phyloP scores from a whole-genome alignment of 1,139 yeast species.

The Magnusiomyces suaveolens region DNA sequence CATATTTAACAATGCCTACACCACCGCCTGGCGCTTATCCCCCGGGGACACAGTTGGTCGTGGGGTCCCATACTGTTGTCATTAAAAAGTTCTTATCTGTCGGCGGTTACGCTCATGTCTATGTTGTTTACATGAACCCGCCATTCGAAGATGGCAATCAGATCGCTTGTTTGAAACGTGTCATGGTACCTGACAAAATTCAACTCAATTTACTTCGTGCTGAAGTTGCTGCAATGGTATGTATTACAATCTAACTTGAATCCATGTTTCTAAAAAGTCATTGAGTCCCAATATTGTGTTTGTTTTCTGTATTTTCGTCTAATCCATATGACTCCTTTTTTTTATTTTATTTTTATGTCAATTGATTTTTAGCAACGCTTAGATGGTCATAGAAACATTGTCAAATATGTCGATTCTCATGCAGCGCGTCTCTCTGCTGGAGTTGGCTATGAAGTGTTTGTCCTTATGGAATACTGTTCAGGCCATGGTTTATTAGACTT shows the following conservation, averaged over 20 bases:
- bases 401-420: slow-evolving; percentile 86
- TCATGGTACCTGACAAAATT: slow-evolving; percentile 63
- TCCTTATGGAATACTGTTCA: slow-evolving; percentile 83
- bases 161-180: slow-evolving; percentile 58
- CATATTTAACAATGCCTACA: slow-evolving; percentile 5
- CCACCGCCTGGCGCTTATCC: slow-evolving; percentile 42
- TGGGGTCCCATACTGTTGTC: slow-evolving; percentile 53
- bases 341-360: neutral
- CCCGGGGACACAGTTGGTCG: slow-evolving; percentile 58
- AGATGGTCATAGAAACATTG: slow-evolving; percentile 68
- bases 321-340: neutral
- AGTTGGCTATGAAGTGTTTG: slow-evolving; percentile 69
- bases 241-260: too few species aligned
- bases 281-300: too few species aligned
- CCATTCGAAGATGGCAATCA: slow-evolving; percentile 22
- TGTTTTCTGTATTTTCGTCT: neutral
- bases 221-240: slow-evolving; percentile 69
- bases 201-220: slow-evolving; percentile 59
- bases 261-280: too few species aligned
- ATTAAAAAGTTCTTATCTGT: slow-evolving; percentile 54
- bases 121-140: slow-evolving; percentile 52
- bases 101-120: slow-evolving; percentile 77
- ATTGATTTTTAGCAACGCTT: slow-evolving; percentile 45
- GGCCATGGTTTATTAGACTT: slow-evolving; percentile 82
- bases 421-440: slow-evolving; percentile 55